Conservation (phyloP, 768 basidiomycete species). For the Lentinula detonsa region DNA sequence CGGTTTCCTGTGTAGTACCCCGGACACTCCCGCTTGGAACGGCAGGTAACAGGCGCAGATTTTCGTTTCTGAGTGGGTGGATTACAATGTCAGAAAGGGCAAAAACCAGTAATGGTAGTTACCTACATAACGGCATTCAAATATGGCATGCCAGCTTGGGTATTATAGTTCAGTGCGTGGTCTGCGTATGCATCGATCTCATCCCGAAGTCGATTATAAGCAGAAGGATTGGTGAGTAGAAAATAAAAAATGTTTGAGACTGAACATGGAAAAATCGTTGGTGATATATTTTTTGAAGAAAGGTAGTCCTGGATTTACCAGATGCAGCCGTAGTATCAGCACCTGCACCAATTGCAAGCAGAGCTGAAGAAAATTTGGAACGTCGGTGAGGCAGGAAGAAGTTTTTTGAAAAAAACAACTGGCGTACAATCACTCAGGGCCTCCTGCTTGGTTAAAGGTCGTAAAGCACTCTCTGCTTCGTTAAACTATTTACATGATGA, state of each 20-base stretch:
- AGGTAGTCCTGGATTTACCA: background rate
- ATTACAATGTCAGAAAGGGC: background rate
- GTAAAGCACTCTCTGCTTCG: background rate
- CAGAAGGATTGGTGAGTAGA: constrained; percentile 29
- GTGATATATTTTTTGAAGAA: background rate
- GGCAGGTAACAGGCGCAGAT: constrained; percentile 42
- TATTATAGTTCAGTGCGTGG: constrained; percentile 18
- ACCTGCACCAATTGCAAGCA: constrained; percentile 34
- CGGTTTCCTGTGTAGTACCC: constrained; percentile 24
- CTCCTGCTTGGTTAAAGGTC: constrained; percentile 32
- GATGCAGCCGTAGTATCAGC: constrained; percentile 34
- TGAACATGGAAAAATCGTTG: background rate
- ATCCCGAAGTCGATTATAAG: constrained; percentile 24
- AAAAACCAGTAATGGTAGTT: background rate
- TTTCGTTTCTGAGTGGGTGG: constrained; percentile 35
- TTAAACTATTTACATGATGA: background rate
- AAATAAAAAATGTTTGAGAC: constrained; percentile 27
- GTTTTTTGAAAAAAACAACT: background rate
- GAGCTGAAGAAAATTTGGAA: background rate
- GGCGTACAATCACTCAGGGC: constrained; percentile 21
- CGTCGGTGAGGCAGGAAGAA: too few relatives aligned
- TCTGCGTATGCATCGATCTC: constrained; percentile 27
- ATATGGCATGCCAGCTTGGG: constrained; percentile 26
- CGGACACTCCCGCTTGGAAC: constrained; percentile 44
- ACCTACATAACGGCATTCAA: constrained; percentile 30